phyloP scores from a whole-genome alignment of 2,329 filamentous ascomycete species.

The Aspergillus luchuensis region DNA sequence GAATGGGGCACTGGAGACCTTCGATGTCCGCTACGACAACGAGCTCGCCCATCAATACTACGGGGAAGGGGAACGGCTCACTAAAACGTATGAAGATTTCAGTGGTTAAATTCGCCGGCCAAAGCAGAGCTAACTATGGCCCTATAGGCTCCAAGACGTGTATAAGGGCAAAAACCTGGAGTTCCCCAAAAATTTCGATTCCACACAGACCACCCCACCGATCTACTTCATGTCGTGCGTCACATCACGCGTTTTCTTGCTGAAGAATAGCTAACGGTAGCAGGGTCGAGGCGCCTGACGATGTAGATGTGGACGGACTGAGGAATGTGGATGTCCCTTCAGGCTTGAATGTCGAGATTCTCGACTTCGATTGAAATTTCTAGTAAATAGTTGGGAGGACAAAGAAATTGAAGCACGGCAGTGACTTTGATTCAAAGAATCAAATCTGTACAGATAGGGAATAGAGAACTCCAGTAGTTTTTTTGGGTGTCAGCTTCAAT shows the following conservation, averaged over 20 bases:
- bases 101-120: too few species aligned
- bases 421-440: too few species aligned
- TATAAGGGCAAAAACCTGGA: constrained; percentile 19
- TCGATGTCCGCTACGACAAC: constrained; percentile 23
- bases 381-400: too few species aligned
- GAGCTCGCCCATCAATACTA: constrained; percentile 22
- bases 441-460: too few species aligned
- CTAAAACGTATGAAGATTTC: constrained; percentile 6
- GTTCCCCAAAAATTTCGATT: constrained; percentile 23
- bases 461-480: too few species aligned
- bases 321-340: constrained; percentile 13
- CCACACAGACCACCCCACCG: constrained; percentile 21
- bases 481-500: too few species aligned
- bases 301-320: constrained; percentile 14
- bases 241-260: background rate
- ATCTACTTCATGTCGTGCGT: constrained; percentile 8
- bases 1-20: constrained; percentile 13
- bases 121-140: background rate
- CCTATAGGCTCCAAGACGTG: background rate
- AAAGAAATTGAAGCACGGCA: too few species aligned
- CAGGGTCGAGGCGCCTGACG: constrained; percentile 17
- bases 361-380: constrained; percentile 2
- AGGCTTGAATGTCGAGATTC: constrained; percentile 18
- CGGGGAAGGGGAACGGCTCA: constrained; percentile 20
- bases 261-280: background rate